These are phyloP conservation scores for Arabidopsis lyrata DNA, from an alignment of 441 rosid genomes.

Conservation along the genomic window DNA sequence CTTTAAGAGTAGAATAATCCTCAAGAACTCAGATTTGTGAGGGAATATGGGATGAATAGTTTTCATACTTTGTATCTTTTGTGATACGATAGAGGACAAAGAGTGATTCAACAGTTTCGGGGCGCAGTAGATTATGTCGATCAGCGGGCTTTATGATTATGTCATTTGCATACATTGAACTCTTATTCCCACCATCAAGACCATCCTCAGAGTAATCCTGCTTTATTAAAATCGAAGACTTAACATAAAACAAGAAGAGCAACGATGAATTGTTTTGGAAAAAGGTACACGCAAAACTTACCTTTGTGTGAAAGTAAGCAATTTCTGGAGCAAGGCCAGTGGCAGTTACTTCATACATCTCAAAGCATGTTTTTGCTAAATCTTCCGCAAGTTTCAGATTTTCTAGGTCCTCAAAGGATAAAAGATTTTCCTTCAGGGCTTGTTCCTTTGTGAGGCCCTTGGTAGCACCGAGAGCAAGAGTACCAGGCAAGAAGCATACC, in stretches of 20 bases:
- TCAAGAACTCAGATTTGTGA: conserved; percentile 24
- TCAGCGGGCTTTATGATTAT: conserved; percentile 88
- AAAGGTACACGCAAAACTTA: conserved; percentile 40
- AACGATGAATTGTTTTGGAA: conserved; percentile 3
- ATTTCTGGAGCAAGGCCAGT: conserved; percentile 99
- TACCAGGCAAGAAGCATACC: conserved; percentile 97
- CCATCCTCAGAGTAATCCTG: conserved; percentile 87
- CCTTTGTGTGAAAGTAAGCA: conserved; percentile 94
- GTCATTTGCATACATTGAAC: conserved; percentile 75
- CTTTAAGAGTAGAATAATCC: background rate
- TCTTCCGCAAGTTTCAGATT: conserved; percentile 97
- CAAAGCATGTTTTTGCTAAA: conserved; percentile 89
- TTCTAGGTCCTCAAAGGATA: conserved; percentile 87
- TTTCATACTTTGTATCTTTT: conserved; percentile 75
- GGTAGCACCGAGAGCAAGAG: conserved; percentile 97
- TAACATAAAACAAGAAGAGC: conserved; percentile 34
- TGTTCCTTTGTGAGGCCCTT: conserved; percentile 84
- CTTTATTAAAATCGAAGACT: conserved; percentile 41
- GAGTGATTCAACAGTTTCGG: conserved; percentile 96
- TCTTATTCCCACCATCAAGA: conserved; percentile 92
- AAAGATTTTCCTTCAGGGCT: conserved; percentile 79
- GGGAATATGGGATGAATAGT: conserved; percentile 18
- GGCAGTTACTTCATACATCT: conserved; percentile 94
- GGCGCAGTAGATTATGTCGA: conserved; percentile 93
- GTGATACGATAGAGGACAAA: conserved; percentile 87